phyloP scores from a whole-genome alignment of 2,329 filamentous ascomycete genomes.

The Colletotrichum salicis region DNA sequence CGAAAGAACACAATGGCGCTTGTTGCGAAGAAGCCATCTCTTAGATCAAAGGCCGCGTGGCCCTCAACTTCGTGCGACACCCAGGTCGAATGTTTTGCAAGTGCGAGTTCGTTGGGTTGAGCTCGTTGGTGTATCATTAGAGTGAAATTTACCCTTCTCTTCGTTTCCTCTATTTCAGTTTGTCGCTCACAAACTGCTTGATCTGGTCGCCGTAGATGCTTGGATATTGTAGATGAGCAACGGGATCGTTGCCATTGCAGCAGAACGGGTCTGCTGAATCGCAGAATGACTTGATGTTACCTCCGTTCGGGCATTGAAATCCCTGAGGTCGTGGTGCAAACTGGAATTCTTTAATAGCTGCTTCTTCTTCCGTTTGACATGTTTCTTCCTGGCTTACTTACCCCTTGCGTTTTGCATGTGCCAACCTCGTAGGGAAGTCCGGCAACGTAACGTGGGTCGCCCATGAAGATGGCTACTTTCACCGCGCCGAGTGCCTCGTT shows the following conservation, averaged over 20 bases:
- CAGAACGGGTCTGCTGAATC: conserved; percentile 70
- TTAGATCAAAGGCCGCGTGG: conserved; percentile 1
- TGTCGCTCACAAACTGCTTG: conserved; percentile 30
- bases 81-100: background rate
- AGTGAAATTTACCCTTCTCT: background rate
- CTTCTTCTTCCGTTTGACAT: too few relatives aligned
- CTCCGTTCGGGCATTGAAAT: conserved; percentile 62
- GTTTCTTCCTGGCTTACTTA: conserved; percentile 57
- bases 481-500: conserved; percentile 63
- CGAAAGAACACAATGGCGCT: background rate
- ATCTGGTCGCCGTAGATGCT: conserved; percentile 33
- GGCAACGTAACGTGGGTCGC: conserved; percentile 66
- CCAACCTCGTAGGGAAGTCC: conserved; percentile 70
- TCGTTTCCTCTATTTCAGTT: conserved; percentile 10
- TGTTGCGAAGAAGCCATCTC: background rate
- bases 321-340: conserved; percentile 66
- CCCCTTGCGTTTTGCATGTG: conserved; percentile 65
- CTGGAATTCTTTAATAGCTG: conserved; percentile 43
- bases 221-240: conserved; percentile 54
- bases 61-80: background rate
- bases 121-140: background rate
- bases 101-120: background rate
- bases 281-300: conserved; percentile 69
- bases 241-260: conserved; percentile 66
- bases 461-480: conserved; percentile 74